Evolutionary conservation across 192 early-diverging fungal genomes (phyloP).

Genomic region (Umbelopsis vinacea): DNA sequence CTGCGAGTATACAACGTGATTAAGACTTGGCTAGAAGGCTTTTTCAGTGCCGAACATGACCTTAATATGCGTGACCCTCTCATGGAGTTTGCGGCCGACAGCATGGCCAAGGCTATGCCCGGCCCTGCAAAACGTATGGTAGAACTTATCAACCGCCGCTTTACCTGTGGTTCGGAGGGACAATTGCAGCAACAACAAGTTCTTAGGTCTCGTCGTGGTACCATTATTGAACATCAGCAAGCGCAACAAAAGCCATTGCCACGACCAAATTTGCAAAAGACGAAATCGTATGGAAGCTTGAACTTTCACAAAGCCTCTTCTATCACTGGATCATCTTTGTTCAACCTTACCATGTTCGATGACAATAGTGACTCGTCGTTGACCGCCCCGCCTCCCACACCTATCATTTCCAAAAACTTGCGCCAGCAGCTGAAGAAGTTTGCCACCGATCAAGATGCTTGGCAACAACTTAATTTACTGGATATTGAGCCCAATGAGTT

Average conservation of each 20-base stretch:
- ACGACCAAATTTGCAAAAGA: slow-evolving; percentile 16
- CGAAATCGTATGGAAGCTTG: slow-evolving; percentile 4
- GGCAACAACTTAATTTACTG: slow-evolving; percentile 16
- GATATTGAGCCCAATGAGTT: slow-evolving; percentile 67
- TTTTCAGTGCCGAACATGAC: slow-evolving; percentile 66
- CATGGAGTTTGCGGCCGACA: slow-evolving; percentile 55
- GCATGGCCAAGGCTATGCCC: slow-evolving; percentile 49
- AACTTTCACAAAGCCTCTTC: slow-evolving; percentile 7
- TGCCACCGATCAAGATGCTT: background rate
- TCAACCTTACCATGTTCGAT: slow-evolving; percentile 16
- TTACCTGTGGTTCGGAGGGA: background rate
- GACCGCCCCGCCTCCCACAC: slow-evolving; percentile 15
- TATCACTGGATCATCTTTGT: slow-evolving; percentile 9
- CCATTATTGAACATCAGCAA: slow-evolving; percentile 7
- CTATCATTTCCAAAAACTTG: slow-evolving; percentile 12
- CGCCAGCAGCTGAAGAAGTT: slow-evolving; percentile 15
- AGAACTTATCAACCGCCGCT: slow-evolving; percentile 48
- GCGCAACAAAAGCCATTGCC: background rate
- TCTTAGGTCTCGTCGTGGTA: slow-evolving; percentile 1
- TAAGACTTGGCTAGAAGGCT: slow-evolving; percentile 82
- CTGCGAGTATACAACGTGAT: slow-evolving; percentile 77
- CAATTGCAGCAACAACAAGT: slow-evolving; percentile 22
- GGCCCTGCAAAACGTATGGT: slow-evolving; percentile 50
- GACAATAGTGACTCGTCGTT: slow-evolving; percentile 9
- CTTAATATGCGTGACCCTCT: slow-evolving; percentile 49